Conservation (phyloP, 2,329 filamentous ascomycete species). For the Teratosphaeria epicoccoides region DNA sequence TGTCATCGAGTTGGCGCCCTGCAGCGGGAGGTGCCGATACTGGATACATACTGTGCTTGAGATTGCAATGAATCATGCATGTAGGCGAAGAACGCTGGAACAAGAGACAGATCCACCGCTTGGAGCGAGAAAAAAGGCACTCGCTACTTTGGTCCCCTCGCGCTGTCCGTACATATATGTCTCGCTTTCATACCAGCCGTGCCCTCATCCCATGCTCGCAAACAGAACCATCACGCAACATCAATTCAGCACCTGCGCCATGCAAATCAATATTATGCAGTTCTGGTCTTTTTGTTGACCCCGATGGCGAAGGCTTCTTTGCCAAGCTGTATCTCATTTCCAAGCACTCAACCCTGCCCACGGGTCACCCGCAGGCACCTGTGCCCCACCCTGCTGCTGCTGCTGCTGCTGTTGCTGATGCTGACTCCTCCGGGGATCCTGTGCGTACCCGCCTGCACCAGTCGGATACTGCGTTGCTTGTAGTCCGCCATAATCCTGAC, state of each 20-base stretch:
- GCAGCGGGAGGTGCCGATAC: not conserved
- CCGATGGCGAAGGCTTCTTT: not conserved
- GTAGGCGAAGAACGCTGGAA: no score
- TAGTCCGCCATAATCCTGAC: constrained; percentile 41
- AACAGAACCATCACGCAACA: not conserved
- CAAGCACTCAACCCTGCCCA: constrained; percentile 62
- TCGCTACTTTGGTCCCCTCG: not conserved
- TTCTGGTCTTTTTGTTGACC: not conserved
- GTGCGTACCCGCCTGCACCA: constrained; percentile 47
- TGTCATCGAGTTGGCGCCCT: not conserved
- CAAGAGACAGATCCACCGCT: not conserved
- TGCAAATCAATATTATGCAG: not conserved
- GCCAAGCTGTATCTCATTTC: constrained; percentile 39
- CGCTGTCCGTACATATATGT: not conserved
- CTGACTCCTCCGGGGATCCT: constrained; percentile 32
- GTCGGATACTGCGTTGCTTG: constrained; percentile 30
- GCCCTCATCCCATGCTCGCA: not conserved
- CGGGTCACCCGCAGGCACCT: constrained; percentile 41
- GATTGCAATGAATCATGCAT: not conserved
- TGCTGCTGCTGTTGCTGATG: no score
- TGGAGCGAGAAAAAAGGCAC: not conserved
- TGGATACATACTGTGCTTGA: no score
- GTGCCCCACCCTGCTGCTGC: constrained; percentile 30
- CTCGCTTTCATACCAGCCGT: not conserved
- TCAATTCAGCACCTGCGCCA: not conserved